Base-by-base conservation (phyloP, 2,329 filamentous ascomycete species). In the Aspergillus sp. region DNA sequence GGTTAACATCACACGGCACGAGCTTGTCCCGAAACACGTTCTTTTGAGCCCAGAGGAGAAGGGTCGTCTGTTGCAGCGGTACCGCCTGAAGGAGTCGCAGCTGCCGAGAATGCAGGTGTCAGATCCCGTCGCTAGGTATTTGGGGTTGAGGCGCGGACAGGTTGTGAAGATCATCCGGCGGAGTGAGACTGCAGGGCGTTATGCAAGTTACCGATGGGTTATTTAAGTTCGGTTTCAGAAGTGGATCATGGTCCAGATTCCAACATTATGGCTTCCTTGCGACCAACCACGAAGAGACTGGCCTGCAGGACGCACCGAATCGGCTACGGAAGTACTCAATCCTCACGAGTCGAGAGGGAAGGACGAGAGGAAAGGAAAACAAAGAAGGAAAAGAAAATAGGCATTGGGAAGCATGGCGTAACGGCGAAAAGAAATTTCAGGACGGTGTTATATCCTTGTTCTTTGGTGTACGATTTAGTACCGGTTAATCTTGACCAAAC, bases 111-210 rank as follows among this genome's bases (percentile, higher is more conserved):
- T 99, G 68, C 86, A 96, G 75, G 85, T 90, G 65, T 90, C 90
- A 66, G 95, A 99, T 74, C 95, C 95, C 3, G 92, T 99, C 52
- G 91, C 95, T 24, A 88, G 89, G 68, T 99, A 98, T 75, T 80
- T 97, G 55, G 95, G 95, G 12, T 80, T 99, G 73, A 89, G 90
- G 80, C 85, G 93, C 72, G 92, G 93, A 3, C 90, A 97, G 77
- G 93, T 99, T 3, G 95, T 99, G 70, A 99, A 99, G 85, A 99
- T 99, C 69, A 97, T 99, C 69, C 84, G 95, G 64, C 93, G 89
- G 75, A 93, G 89, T 71, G 95, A 98, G 82, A 99, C 95, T 56
- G 95, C 95, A 13, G 95, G 95, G 61, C 84, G 95, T 53, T 99
- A 99, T 78, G 95, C 95, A 49, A 96, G 91, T 84, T 99, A 99